phyloP scores from a whole-genome alignment of 176 grass and related monocot genomes.

The Ampelocalamus luodianensis region DNA sequence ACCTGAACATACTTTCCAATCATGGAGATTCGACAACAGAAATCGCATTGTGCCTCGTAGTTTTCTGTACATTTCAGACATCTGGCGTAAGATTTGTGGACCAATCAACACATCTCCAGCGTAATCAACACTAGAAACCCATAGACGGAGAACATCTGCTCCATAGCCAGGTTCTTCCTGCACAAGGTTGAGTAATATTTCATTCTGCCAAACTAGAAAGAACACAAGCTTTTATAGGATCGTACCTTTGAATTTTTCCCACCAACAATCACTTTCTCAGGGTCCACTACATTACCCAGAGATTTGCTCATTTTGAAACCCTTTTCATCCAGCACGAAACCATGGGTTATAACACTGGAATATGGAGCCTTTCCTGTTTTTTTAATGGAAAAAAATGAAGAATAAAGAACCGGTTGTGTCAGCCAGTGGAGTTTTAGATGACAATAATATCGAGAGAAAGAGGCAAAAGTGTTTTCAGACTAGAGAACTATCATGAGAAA shows the following conservation, averaged over 20 bases:
- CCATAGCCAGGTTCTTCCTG: conserved; percentile 93
- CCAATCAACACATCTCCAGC: conserved; percentile 85
- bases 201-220: conserved; percentile 40
- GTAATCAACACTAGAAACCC: conserved; percentile 99
- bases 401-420: conserved; percentile 14
- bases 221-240: conserved; percentile 26
- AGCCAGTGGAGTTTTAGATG: conserved; percentile 13
- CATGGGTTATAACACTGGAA: conserved; percentile 89
- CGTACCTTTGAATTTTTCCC: conserved; percentile 84
- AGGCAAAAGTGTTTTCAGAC: conserved; percentile 17
- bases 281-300: conserved; percentile 86
- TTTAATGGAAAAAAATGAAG: conserved; percentile 46
- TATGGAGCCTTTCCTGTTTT: conserved; percentile 86
- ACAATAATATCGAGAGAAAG: conserved; percentile 1
- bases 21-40: conserved; percentile 95
- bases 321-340: conserved; percentile 90
- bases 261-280: conserved; percentile 80
- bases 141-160: conserved; percentile 92
- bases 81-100: conserved; percentile 77
- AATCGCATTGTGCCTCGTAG: conserved; percentile 92
- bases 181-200: conserved; percentile 27
- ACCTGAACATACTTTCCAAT: conserved; percentile 77
- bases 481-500: conserved; percentile 13
- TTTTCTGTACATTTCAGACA: conserved; percentile 98
- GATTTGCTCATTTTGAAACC: conserved; percentile 99